Evolutionary conservation across 176 grass and related monocot genomes (phyloP).

Genomic region (Pharus latifolius): DNA sequence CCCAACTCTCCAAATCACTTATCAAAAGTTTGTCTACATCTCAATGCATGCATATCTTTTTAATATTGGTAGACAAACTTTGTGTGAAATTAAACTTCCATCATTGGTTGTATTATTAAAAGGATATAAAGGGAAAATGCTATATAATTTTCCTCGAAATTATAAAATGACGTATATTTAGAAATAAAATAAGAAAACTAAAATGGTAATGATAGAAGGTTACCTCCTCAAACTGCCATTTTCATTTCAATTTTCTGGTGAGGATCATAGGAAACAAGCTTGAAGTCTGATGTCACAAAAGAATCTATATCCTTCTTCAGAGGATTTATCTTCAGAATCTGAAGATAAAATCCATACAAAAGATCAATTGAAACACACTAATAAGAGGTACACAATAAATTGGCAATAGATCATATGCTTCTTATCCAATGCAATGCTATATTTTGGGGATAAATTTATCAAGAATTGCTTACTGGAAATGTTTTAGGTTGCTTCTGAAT

Average conservation of each 20-base stretch:
- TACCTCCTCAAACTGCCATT: constrained; percentile 58
- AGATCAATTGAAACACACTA: no score
- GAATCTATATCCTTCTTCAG: constrained; percentile 79
- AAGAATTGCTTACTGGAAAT: constrained; percentile 59
- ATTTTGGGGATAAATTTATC: background rate
- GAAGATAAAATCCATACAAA: no score
- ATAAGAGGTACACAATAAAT: background rate
- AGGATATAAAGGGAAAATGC: no score
- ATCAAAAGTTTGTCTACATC: no score
- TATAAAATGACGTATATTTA: no score
- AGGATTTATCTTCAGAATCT: constrained; percentile 77
- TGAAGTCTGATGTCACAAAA: constrained; percentile 69
- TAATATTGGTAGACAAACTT: no score
- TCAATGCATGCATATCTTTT: no score
- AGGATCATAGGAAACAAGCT: constrained; percentile 65
- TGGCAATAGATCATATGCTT: background rate
- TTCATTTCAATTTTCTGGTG: constrained; percentile 97
- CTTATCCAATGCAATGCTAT: background rate
- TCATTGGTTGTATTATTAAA: no score
- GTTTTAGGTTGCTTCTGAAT: constrained; percentile 80
- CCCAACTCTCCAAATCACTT: no score
- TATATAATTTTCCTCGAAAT: no score
- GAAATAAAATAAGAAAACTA: no score
- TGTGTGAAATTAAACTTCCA: no score
- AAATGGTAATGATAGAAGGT: constrained; percentile 7